phyloP scores from a whole-genome alignment of 2,329 filamentous ascomycete genomes.

The Madurella fahalii region DNA sequence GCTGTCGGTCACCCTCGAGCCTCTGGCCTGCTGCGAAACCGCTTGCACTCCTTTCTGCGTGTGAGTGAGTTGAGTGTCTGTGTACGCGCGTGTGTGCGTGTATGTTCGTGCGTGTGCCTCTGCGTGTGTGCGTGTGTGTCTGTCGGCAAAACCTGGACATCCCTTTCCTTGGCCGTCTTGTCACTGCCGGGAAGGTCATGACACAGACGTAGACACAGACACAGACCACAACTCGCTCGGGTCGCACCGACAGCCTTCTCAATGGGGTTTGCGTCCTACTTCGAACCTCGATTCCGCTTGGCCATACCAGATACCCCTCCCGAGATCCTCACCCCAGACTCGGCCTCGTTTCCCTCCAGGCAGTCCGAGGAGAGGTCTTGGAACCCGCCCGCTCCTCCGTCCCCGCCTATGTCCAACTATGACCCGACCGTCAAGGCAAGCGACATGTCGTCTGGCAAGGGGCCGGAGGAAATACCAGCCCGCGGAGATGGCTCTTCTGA shows the following conservation, averaged over 20 bases:
- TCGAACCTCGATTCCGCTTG: slow-evolving; percentile 49
- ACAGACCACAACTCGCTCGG: slow-evolving; percentile 8
- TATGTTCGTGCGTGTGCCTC: too few species aligned
- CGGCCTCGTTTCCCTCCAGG: slow-evolving; percentile 44
- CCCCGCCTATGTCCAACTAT: slow-evolving; percentile 57
- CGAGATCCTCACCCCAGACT: slow-evolving; percentile 50
- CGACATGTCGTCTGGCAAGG: slow-evolving; percentile 43
- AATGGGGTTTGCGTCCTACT: slow-evolving; percentile 53
- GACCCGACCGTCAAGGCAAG: slow-evolving; percentile 41
- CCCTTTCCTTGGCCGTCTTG: background rate
- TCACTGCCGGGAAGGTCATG: slow-evolving; percentile 12
- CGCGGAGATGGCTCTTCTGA: slow-evolving; percentile 32
- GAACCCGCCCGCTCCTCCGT: slow-evolving; percentile 42
- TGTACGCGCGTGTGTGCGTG: too few species aligned
- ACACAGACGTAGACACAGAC: slow-evolving; percentile 4
- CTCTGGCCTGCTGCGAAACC: slow-evolving; percentile 14
- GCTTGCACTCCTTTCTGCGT: slow-evolving; percentile 3
- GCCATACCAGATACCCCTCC: slow-evolving; percentile 52
- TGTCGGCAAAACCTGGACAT: slow-evolving; percentile 1
- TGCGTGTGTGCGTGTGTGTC: background rate
- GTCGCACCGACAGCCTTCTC: slow-evolving; percentile 33
- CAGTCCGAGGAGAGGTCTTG: slow-evolving; percentile 43
- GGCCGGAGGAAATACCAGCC: slow-evolving; percentile 34
- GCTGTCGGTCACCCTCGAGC: slow-evolving; percentile 20
- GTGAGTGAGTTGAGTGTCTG: too few species aligned